A percentile compares a stretch with the other conserved stretches of the same genome.
These are phyloP conservation scores for Annulohypoxylon stygium DNA, from an alignment of 495 filamentous ascomycete genomes.

Conservation along the genomic window DNA sequence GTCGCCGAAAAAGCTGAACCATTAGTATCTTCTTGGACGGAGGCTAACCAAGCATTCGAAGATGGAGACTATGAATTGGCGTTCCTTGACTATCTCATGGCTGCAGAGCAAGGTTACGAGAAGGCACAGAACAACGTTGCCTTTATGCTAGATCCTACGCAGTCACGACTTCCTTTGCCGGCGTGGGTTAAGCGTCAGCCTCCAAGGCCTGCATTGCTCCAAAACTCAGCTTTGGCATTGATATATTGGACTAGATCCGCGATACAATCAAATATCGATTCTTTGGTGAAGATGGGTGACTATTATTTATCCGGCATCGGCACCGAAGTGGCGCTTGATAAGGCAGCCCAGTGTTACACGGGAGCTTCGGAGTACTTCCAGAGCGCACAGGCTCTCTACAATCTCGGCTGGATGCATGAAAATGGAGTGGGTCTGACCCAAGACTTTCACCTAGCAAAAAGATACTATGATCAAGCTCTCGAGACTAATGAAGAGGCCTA, in stretches of 20 bases:
- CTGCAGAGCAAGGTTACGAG: conserved; percentile 97
- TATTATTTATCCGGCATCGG: conserved; percentile 91
- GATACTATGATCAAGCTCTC: conserved; percentile 92
- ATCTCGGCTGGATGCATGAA: conserved; percentile 99
- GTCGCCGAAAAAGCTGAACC: conserved; percentile 91
- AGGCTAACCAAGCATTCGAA: conserved; percentile 88
- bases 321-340: conserved; percentile 78
- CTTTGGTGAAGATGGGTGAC: conserved; percentile 97
- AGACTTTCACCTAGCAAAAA: conserved; percentile 96
- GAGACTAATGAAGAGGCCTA: conserved; percentile 94
- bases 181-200: conserved; percentile 53
- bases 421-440: conserved; percentile 94
- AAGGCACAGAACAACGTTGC: conserved; percentile 94
- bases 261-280: conserved; percentile 93
- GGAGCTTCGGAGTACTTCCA: conserved; percentile 90
- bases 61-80: conserved; percentile 88
- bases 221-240: conserved; percentile 82
- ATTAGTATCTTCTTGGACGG: conserved; percentile 84
- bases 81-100: conserved; percentile 87
- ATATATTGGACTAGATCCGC: conserved; percentile 98
- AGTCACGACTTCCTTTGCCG: conserved; percentile 62
- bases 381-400: conserved; percentile 95
- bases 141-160: conserved; percentile 86
- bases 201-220: conserved; percentile 66
- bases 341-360: conserved; percentile 92